Base-by-base conservation (phyloP, 495 filamentous ascomycete genomes). In the Tetracladium setigerum region DNA sequence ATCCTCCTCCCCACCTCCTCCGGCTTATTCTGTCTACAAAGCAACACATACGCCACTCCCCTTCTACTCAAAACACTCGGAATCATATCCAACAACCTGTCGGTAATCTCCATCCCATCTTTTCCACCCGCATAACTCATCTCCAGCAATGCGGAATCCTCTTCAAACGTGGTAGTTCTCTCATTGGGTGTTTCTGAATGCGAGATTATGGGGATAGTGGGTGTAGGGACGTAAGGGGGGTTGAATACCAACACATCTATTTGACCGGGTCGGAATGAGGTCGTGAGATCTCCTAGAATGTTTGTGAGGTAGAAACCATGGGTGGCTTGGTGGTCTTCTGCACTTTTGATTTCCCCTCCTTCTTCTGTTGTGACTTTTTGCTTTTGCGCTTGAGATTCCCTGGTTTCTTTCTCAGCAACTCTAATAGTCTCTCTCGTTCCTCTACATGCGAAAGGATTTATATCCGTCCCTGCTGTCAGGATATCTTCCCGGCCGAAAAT, bases 191-290 rank as follows among this genome's bases (percentile, higher is more conserved):
- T 62, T 9, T 56, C 53, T 1, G 63, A 47, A 1, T 59, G 57
- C 9, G 67, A 68, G 1, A 77, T 47, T 8, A 65, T 46, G 1
- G 84, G 90, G 22, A 95, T 56, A n/a, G 78, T 75, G 13, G 76
- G 67, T 1, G 88, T 90, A 5, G 92, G 92, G 6, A 97, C 92
- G 56, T 98, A 98, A 0, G 92, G 92, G 30, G 92, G 92, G 60
- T 98, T 98, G 73, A 97, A 97, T 30, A 98, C 74, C 24, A 97
- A 69, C 17, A 98, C 75, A 60, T 97, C 92, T 0, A 95, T 78
- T 31, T 60, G 58, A 2, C 71, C 64, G 0, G 64, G 53, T 1
- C 74, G 68, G 5, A 95, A 47, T 2, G 82, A 65, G 11, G 71
- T 59, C 8, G 69, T 65, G 0, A 98, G 71, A 56, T 95, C 84